Percentiles rank a stretch among this genome's conserved stretches.
Evolutionary conservation across 208 protist genomes (phyloP).

Genomic region (Wallacemonas sp.): DNA sequence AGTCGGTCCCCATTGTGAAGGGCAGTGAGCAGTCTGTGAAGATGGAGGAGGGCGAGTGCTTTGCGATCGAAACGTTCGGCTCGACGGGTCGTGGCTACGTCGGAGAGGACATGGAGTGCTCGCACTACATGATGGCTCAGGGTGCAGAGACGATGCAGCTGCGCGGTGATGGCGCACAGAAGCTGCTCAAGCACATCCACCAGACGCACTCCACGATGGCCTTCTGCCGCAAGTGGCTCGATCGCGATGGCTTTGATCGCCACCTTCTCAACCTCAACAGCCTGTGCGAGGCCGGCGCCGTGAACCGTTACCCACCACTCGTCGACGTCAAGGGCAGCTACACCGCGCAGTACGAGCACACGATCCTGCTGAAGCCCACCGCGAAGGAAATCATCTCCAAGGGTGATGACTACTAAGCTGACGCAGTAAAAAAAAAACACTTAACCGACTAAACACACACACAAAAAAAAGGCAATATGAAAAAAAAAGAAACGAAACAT

Average conservation of each 20-base stretch:
- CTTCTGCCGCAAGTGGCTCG: slow-evolving; percentile 98
- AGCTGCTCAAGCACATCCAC: slow-evolving; percentile 93
- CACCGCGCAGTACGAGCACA: slow-evolving; percentile 98
- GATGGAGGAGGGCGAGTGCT: slow-evolving; percentile 98
- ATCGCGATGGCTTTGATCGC: slow-evolving; percentile 92
- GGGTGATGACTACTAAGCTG: slow-evolving; percentile 95
- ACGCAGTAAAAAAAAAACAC: not conserved
- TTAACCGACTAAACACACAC: not conserved
- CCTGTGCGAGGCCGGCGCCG: slow-evolving; percentile 86
- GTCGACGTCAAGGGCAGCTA: slow-evolving; percentile 96
- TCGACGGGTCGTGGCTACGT: slow-evolving; percentile 96
- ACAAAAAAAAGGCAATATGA: slow-evolving; percentile 2
- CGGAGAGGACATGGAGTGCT: slow-evolving; percentile 96
- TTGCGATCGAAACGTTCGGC: slow-evolving; percentile 99
- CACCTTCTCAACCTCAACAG: slow-evolving; percentile 90
- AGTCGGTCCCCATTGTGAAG: slow-evolving; percentile 98
- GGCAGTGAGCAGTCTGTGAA: slow-evolving; percentile 89
- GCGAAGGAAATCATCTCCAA: slow-evolving; percentile 97
- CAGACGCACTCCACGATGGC: slow-evolving; percentile 95
- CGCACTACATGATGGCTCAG: slow-evolving; percentile 98
- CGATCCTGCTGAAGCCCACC: slow-evolving; percentile 93
- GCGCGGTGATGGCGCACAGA: slow-evolving; percentile 86
- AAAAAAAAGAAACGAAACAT: not conserved
- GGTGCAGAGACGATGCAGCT: slow-evolving; percentile 64
- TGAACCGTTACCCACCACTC: slow-evolving; percentile 97